A percentile compares a stretch with the other conserved stretches of the same genome.
phyloP scores from a whole-genome alignment of 2,329 filamentous ascomycete genomes.

The Aspergillus intermedius region DNA sequence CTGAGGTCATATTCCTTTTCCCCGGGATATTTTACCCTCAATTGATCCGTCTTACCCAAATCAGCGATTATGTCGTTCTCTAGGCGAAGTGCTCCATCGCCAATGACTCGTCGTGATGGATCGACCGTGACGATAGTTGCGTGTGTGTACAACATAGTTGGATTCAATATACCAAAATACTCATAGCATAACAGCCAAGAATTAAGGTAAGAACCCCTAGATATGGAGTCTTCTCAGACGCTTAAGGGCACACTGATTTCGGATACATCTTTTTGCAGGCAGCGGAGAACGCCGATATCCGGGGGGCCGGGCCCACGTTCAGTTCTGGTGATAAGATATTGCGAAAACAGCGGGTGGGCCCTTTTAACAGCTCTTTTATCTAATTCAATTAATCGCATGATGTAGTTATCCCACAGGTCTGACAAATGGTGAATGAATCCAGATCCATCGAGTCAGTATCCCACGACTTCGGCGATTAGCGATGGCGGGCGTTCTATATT shows the following conservation, averaged over 20 bases:
- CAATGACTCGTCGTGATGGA: slow-evolving; percentile 38
- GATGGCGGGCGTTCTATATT: not conserved
- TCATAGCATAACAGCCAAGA: not conserved
- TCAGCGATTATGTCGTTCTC: slow-evolving; percentile 34
- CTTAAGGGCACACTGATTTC: not conserved
- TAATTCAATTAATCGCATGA: too few species aligned
- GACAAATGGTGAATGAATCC: not conserved
- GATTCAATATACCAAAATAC: not conserved
- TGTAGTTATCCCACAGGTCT: not conserved
- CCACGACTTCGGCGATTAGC: not conserved
- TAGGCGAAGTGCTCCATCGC: slow-evolving; percentile 43
- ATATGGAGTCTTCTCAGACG: not conserved
- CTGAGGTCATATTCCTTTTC: slow-evolving; percentile 30
- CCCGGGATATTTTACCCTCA: slow-evolving; percentile 24
- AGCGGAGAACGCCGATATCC: not conserved
- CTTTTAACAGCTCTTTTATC: not conserved
- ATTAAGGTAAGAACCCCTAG: not conserved
- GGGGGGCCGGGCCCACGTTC: not conserved
- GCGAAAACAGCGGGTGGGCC: not conserved
- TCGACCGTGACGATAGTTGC: slow-evolving; percentile 51
- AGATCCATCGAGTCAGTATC: not conserved
- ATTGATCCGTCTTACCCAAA: slow-evolving; percentile 36
- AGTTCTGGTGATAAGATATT: not conserved
- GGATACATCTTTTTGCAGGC: not conserved
- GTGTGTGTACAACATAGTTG: slow-evolving; percentile 40